These are phyloP conservation scores for Capronia coronata DNA, from an alignment of 2,329 filamentous ascomycete genomes.

Conservation along the genomic window DNA sequence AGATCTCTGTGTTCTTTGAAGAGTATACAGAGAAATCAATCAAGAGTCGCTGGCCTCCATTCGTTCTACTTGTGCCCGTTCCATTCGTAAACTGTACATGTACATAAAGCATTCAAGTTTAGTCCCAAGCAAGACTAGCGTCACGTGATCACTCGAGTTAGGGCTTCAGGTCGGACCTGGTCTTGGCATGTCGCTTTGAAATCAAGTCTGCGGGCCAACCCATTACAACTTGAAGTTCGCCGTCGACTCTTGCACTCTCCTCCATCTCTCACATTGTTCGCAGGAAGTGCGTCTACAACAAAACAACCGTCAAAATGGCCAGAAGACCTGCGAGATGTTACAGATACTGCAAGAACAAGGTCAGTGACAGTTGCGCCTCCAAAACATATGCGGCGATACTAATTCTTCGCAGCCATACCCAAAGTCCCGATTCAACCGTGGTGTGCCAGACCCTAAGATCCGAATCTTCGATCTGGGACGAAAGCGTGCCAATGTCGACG, in stretches of 20 bases:
- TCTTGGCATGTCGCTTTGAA: conserved; percentile 8
- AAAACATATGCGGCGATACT: background rate
- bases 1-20: background rate
- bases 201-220: background rate
- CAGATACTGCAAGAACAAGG: conserved; percentile 99
- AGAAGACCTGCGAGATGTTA: conserved; percentile 99
- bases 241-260: conserved; percentile 7
- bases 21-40: background rate
- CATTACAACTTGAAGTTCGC: conserved; percentile 8
- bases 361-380: conserved; percentile 47
- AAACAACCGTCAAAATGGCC: conserved; percentile 79
- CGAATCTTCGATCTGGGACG: conserved; percentile 98
- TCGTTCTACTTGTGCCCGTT: background rate
- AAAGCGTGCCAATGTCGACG: conserved; percentile 97
- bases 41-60: background rate
- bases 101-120: background rate
- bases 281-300: conserved; percentile 42
- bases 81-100: too few species aligned
- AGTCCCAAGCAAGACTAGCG: background rate
- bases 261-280: conserved; percentile 37
- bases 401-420: conserved; percentile 68
- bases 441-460: conserved; percentile 77
- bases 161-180: background rate
- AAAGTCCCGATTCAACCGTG: conserved; percentile 99
- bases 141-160: background rate